Conservation (phyloP, 2,329 filamentous ascomycete species). For the Paecilomyces formosus region DNA sequence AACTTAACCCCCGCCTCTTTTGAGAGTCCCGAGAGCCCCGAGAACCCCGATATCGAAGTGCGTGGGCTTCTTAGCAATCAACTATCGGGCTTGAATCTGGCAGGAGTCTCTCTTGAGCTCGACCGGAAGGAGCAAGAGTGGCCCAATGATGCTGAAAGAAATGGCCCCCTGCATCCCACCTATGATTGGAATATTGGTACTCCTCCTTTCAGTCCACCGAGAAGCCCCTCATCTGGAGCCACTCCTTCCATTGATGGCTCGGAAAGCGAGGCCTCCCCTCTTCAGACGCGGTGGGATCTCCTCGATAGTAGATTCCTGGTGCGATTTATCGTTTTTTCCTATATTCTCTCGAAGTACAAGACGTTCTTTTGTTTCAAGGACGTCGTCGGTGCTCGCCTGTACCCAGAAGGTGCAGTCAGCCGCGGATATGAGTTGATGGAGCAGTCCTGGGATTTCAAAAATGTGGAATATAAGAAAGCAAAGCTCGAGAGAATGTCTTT, state of each 20-base stretch:
- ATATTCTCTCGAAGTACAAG: not conserved
- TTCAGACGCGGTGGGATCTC: not conserved
- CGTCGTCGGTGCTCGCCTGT: not conserved
- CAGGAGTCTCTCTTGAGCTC: not conserved
- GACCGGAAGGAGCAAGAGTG: not conserved
- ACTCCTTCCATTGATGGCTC: not conserved
- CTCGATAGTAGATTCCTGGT: not conserved
- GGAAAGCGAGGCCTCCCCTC: not conserved
- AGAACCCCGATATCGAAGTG: not conserved
- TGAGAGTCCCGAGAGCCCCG: not conserved
- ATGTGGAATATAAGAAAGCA: not conserved
- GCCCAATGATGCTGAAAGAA: not conserved
- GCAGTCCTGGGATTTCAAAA: not conserved
- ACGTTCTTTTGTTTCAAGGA: not conserved
- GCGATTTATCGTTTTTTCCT: not conserved
- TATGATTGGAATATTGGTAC: not conserved
- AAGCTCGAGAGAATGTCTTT: not conserved
- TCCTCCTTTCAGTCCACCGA: not conserved
- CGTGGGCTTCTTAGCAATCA: not conserved
- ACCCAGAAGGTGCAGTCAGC: not conserved
- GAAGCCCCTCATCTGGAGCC: not conserved
- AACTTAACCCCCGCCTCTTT: not conserved
- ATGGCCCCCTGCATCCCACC: not conserved
- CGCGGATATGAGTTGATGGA: not conserved
- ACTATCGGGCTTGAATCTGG: not conserved